Percentiles rank a stretch among this genome's conserved stretches.
These are phyloP conservation scores for Coemansia pectinata DNA, from an alignment of 192 early-diverging fungal genomes.

Conservation along the genomic window DNA sequence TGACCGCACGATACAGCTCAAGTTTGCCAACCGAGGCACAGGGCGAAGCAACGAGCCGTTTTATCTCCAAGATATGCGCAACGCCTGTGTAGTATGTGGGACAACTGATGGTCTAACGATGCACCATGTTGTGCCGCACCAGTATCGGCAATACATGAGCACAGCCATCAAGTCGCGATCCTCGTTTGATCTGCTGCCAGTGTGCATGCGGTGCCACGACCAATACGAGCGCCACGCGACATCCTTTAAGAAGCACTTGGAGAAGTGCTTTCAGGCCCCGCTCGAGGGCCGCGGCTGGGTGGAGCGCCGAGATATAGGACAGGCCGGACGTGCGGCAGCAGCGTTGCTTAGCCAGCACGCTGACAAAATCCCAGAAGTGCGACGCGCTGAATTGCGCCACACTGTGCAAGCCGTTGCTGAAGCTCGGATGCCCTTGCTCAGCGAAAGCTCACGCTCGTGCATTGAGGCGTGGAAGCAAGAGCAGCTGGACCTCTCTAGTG, in stretches of 20 bases:
- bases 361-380: slow-evolving; percentile 24
- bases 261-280: slow-evolving; percentile 39
- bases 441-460: neutral
- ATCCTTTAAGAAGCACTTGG: slow-evolving; percentile 29
- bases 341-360: slow-evolving; percentile 14
- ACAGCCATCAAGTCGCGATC: slow-evolving; percentile 44
- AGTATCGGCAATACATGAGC: slow-evolving; percentile 45
- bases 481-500: neutral
- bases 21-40: slow-evolving; percentile 41
- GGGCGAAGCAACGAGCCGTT: slow-evolving; percentile 44
- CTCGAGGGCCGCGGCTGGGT: slow-evolving; percentile 45
- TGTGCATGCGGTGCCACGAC: slow-evolving; percentile 44
- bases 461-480: neutral
- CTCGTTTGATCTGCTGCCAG: slow-evolving; percentile 47
- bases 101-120: slow-evolving; percentile 15
- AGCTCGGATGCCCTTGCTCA: slow-evolving; percentile 9
- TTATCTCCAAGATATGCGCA: slow-evolving; percentile 53
- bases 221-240: slow-evolving; percentile 39
- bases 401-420: slow-evolving; percentile 2
- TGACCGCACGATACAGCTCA: slow-evolving; percentile 46
- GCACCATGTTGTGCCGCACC: slow-evolving; percentile 51
- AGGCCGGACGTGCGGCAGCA: slow-evolving; percentile 29
- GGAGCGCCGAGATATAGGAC: slow-evolving; percentile 27
- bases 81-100: slow-evolving; percentile 40
- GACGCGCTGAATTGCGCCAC: slow-evolving; percentile 4